Base-by-base conservation (phyloP, 1,139 yeast species). In the Taphrina confusa region DNA sequence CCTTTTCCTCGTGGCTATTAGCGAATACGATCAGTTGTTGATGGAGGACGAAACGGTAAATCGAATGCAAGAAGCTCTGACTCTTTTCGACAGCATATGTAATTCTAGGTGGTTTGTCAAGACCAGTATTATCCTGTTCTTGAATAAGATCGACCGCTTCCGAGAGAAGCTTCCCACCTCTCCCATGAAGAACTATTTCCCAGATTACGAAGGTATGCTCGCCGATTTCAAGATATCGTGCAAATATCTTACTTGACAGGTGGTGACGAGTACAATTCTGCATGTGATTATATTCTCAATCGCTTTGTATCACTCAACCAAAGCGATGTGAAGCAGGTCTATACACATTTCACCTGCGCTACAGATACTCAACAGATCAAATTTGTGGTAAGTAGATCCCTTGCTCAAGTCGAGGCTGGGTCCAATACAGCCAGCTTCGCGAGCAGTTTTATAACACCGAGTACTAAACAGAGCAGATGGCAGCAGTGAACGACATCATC, bases 291-390 rank as follows among this genome's bases (percentile, higher is more conserved):
- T 68, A 86, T 87, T 71, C 92, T 87, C 66, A 77, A 77, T 39
- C 75, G 82, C 54, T 85, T 87, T 64, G 71, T 84, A 61, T 76
- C 81, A 61, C 71, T 85, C 66, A 87, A 87, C 70, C 64, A 63
- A 62, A 77, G 85, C 1, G 79, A 81, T 57, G 62, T 66, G 14
- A 85, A 86, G 69, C 92, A 91, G 4, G 82, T 91, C 33, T 94
- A 94, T 71, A 85, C 89, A 27, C 97, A 90, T 73, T 76, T 91
- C 66, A 94, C 98, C 1, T 90, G 97, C 75, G 99, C 99, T 1
- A 92, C 98, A 0, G 98, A 94, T 72, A 83, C 95, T 0, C 78
- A 81, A 60, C 68, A 67, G 47, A 63, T 64, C 40, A 50, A 52
- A 51, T 56, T 60, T 37, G 62, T 54, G 51, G 52, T 47, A 47